phyloP scores from a whole-genome alignment of 1,284 basidiomycete genomes.

The Megacollybia platyphylla region DNA sequence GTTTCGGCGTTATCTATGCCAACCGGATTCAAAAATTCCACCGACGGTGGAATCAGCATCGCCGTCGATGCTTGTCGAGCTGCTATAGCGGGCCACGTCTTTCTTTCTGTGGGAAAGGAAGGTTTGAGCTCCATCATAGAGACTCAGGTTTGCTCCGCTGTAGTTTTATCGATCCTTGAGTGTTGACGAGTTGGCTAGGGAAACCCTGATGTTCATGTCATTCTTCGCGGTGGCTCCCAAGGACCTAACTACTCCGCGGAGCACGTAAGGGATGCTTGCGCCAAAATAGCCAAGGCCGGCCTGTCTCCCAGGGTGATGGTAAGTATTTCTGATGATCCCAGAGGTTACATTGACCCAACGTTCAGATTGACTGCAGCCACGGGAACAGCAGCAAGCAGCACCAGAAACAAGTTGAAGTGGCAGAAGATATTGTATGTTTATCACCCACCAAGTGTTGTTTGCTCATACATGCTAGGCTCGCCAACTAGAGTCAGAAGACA shows the following conservation, averaged over 20 bases:
- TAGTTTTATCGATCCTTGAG: constrained; percentile 1
- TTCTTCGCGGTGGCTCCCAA: constrained; percentile 76
- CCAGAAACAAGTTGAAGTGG: constrained; percentile 73
- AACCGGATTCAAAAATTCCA: constrained; percentile 74
- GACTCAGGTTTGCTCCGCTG: constrained; percentile 43
- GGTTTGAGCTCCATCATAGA: constrained; percentile 87
- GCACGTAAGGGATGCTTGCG: constrained; percentile 66
- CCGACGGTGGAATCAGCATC: constrained; percentile 68
- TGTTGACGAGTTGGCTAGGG: constrained; percentile 29
- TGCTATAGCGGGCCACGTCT: constrained; percentile 78
- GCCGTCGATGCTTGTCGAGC: constrained; percentile 89
- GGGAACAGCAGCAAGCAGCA: constrained; percentile 89
- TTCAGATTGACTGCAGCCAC: constrained; percentile 88
- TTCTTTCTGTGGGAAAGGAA: constrained; percentile 89
- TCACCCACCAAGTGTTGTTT: constrained; percentile 1
- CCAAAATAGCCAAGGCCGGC: constrained; percentile 73
- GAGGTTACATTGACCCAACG: constrained; percentile 1
- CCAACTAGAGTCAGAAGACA: constrained; percentile 63
- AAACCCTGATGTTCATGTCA: constrained; percentile 85
- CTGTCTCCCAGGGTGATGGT: constrained; percentile 78
- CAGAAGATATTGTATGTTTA: constrained; percentile 58
- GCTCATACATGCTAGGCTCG: constrained; percentile 31
- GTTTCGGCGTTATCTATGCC: constrained; percentile 83
- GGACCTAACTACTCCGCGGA: constrained; percentile 81
- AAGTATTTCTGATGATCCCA: constrained; percentile 10